Evolutionary conservation across 2,329 filamentous ascomycete species (phyloP).

Genomic region (Aureobasidium zeae): DNA sequence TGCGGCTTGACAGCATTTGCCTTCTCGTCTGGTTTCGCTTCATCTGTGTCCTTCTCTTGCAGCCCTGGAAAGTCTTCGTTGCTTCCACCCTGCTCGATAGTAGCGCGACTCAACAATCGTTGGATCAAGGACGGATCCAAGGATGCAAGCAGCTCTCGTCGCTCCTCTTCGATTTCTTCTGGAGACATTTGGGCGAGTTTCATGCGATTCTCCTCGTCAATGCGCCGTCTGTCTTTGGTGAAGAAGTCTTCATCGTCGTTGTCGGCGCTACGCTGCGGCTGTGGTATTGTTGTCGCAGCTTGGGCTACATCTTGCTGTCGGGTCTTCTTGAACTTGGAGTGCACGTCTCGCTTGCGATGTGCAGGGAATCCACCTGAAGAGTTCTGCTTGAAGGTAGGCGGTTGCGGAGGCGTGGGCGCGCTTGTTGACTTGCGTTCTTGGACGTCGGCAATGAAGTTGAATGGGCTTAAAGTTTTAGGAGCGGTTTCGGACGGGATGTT

Average conservation of each 20-base stretch:
- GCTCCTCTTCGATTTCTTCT: slow-evolving; percentile 71
- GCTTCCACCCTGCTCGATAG: slow-evolving; percentile 55
- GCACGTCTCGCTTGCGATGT: slow-evolving; percentile 64
- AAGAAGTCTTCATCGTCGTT: slow-evolving; percentile 13
- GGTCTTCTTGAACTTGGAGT: slow-evolving; percentile 68
- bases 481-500: slow-evolving; percentile 22
- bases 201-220: slow-evolving; percentile 73
- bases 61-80: slow-evolving; percentile 29
- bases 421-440: slow-evolving; percentile 59
- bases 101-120: slow-evolving; percentile 65
- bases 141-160: slow-evolving; percentile 67
- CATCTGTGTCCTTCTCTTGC: slow-evolving; percentile 7
- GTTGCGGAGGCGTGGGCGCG: slow-evolving; percentile 36
- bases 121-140: slow-evolving; percentile 69
- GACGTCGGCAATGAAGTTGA: slow-evolving; percentile 60
- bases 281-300: neutral
- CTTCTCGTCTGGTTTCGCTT: neutral
- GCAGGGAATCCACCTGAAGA: slow-evolving; percentile 69
- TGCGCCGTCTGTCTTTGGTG: slow-evolving; percentile 49
- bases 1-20: neutral
- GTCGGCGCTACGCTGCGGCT: neutral
- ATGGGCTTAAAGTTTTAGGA: slow-evolving; percentile 16
- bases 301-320: slow-evolving; percentile 6
- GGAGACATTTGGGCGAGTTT: slow-evolving; percentile 69
- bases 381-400: slow-evolving; percentile 51